Base-by-base conservation (phyloP, 192 early-diverging fungal genomes). In the Coemansia sp. region DNA sequence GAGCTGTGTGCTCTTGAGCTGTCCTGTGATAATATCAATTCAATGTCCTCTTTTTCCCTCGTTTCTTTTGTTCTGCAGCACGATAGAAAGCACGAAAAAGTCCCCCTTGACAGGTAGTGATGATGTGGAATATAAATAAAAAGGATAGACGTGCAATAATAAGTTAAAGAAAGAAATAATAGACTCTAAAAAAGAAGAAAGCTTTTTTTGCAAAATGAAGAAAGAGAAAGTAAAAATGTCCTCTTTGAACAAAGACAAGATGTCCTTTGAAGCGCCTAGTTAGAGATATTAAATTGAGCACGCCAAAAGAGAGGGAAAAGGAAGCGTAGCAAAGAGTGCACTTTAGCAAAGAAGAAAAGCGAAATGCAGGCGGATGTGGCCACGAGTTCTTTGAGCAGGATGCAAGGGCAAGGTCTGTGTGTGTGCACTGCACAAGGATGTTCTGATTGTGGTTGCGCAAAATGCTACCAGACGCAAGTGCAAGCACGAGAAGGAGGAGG, bases 351-450 rank as follows among this genome's bases (percentile, higher is more conserved):
- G 60, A 51, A 37, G 49, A 57, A 70, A 64, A 69, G 68, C 64
- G 73, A 40, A 57, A 76, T 76, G 68, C 75, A 71, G 58, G 69
- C 61, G 50, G 57, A 8, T n/a, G 39, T 17, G 57, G 65, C 69
- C 75, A 71, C 75, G 69, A 64, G 75, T 64, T 55, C 46, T 37
- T 22, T 63, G 37, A 54, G 61, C 61, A 64, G 39, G 63, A 71
- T 67, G 61, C 69, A 70, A 74, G 71, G 71, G 71, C 71, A 60
- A 61, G 67, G 58, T 62, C 59, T 68, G 67, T 61, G 55, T 57
- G 41, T 48, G 43, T 63, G 61, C 51, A 38, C 51, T 44, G 57
- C 57, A 41, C 57, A 16, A 40, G 39, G 8, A 16, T 59, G 66
- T 67, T 46, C 57, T 60, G 57, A 65, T 64, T 65, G 69, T 46